phyloP scores from a whole-genome alignment of 2,329 filamentous ascomycete genomes.

The Pseudogymnoascus sp. region DNA sequence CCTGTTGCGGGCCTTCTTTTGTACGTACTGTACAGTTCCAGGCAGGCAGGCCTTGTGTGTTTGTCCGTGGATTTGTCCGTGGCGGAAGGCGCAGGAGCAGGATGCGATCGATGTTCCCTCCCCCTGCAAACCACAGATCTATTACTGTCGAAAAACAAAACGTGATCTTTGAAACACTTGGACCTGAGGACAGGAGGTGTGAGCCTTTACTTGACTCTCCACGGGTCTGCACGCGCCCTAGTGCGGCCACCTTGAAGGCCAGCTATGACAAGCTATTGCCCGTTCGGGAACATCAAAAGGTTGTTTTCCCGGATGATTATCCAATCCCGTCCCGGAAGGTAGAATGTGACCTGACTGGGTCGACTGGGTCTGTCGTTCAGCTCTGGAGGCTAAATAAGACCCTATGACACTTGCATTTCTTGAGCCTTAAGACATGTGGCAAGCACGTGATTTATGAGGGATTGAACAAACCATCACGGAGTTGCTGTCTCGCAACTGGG shows the following conservation, averaged over 20 bases:
- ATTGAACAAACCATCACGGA: background rate
- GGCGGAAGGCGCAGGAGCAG: background rate
- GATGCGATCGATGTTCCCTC: background rate
- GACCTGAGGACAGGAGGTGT: conserved; percentile 6
- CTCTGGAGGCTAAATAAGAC: background rate
- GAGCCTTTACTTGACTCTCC: conserved; percentile 4
- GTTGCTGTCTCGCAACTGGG: background rate
- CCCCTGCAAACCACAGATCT: background rate
- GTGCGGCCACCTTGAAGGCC: conserved; percentile 4
- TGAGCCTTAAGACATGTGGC: background rate
- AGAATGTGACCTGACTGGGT: background rate
- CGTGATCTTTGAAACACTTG: conserved; percentile 7
- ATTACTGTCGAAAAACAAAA: background rate
- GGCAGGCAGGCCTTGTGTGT: background rate
- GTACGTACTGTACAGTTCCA: background rate
- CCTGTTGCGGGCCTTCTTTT: background rate
- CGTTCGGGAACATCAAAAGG: background rate
- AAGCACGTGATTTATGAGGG: conserved; percentile 3
- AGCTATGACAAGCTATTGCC: conserved; percentile 7
- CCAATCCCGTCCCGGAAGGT: background rate
- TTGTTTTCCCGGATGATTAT: conserved; percentile 3
- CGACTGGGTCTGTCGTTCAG: background rate
- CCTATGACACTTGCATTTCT: conserved; percentile 7
- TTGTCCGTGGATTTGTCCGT: background rate
- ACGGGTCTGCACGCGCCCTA: background rate